These are phyloP conservation scores for Phoma sp. DNA, from an alignment of 2,329 filamentous ascomycete species.

Conservation along the genomic window DNA sequence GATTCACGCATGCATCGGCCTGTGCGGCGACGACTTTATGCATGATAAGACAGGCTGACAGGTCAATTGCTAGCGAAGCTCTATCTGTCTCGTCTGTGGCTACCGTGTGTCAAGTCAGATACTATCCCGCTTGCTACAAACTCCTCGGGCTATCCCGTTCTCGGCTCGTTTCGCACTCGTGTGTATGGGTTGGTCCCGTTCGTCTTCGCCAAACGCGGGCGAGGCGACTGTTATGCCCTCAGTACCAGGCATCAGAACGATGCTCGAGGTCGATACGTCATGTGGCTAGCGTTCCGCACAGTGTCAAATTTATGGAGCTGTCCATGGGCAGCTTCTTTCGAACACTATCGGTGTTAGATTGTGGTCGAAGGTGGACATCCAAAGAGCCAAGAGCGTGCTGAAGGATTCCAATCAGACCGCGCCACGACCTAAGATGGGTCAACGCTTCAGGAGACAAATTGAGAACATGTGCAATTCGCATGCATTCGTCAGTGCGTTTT, in stretches of 20 bases:
- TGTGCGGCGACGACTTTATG: constrained; percentile 32
- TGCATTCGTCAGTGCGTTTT: constrained; percentile 9
- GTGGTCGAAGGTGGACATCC: constrained; percentile 13
- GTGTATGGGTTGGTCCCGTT: constrained; percentile 23
- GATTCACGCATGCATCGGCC: constrained; percentile 36
- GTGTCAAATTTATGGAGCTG: constrained; percentile 19
- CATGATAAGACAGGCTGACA: constrained; percentile 21
- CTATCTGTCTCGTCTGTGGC: constrained; percentile 22
- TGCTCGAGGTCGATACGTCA: constrained; percentile 27
- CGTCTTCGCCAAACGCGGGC: constrained; percentile 23
- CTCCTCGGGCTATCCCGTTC: constrained; percentile 28
- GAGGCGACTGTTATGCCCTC: constrained; percentile 29
- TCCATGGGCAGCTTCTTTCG: constrained; percentile 18
- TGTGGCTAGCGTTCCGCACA: constrained; percentile 13
- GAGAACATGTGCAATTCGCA: constrained; percentile 13
- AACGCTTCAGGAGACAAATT: constrained; percentile 28
- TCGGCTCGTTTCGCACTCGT: constrained; percentile 33
- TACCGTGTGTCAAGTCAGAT: constrained; percentile 30
- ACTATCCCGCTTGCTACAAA: constrained; percentile 25
- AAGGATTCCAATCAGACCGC: constrained; percentile 20
- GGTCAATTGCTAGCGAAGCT: constrained; percentile 26
- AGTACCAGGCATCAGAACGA: constrained; percentile 22
- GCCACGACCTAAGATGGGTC: constrained; percentile 21
- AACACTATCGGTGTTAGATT: constrained; percentile 24
- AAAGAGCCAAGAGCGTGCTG: constrained; percentile 1